phyloP scores from a whole-genome alignment of 192 early-diverging fungal species.

The Rhizophagus sp. region DNA sequence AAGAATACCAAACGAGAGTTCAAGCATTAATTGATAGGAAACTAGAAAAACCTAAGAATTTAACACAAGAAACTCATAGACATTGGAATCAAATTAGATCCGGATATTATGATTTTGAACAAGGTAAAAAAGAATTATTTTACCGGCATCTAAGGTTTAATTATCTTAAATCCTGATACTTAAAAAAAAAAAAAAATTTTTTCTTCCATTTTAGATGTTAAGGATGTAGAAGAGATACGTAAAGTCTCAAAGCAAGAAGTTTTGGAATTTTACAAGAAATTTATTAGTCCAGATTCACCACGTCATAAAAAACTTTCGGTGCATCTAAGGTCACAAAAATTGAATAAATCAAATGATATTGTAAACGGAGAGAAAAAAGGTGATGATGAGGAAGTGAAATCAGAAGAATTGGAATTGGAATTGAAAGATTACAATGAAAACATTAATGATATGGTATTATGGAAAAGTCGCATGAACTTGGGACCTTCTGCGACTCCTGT shows the following conservation, averaged over 20 bases:
- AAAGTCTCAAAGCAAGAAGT: conserved; percentile 48
- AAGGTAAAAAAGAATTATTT: conserved; percentile 32
- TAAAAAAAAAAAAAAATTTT: too few relatives aligned
- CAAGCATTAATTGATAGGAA: conserved; percentile 70
- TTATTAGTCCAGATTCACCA: conserved; percentile 56
- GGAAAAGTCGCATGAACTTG: neutral
- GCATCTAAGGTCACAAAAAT: conserved; percentile 62
- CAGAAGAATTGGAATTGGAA: too few relatives aligned
- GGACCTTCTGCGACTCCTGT: neutral
- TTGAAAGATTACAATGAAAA: neutral
- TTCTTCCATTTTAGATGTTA: conserved; percentile 37
- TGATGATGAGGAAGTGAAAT: neutral
- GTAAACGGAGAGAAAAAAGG: neutral
- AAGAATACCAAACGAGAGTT: conserved; percentile 74
- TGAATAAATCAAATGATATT: neutral
- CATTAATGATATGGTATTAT: neutral
- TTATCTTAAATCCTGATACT: too few relatives aligned
- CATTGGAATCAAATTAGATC: conserved; percentile 78
- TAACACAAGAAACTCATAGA: conserved; percentile 72
- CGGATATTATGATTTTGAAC: conserved; percentile 88
- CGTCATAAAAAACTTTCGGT: conserved; percentile 64
- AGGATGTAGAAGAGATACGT: conserved; percentile 62
- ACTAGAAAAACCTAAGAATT: conserved; percentile 86
- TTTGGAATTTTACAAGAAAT: conserved; percentile 59
- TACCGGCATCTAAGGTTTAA: too few relatives aligned